phyloP scores from a whole-genome alignment of 768 basidiomycete genomes.

The Clavulina sp. region DNA sequence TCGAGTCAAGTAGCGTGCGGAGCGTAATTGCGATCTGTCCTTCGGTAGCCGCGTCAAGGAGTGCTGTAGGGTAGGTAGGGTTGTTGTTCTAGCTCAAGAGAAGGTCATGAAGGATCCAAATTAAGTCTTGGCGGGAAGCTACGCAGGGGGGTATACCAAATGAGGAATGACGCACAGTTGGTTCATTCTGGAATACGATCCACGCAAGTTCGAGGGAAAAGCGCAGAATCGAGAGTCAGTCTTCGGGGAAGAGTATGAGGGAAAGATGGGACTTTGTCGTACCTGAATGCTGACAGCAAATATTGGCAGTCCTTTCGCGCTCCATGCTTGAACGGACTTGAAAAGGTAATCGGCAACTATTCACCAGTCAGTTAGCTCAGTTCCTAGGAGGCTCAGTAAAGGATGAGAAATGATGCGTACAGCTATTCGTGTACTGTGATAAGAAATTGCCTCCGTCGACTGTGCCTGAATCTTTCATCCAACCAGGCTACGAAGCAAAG shows the following conservation, averaged over 20 bases:
- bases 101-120: background rate
- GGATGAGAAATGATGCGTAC: constrained; percentile 1
- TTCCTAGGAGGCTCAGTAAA: too few species aligned
- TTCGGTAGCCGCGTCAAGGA: constrained; percentile 35
- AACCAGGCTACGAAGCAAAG: constrained; percentile 36
- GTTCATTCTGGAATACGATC: constrained; percentile 30
- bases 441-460: constrained; percentile 7
- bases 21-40: constrained; percentile 40
- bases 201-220: background rate
- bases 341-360: constrained; percentile 56
- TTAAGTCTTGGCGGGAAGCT: too few species aligned
- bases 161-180: constrained; percentile 18
- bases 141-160: too few species aligned
- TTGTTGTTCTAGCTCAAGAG: constrained; percentile 25
- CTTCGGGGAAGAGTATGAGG: too few species aligned
- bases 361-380: background rate
- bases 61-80: constrained; percentile 50
- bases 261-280: background rate
- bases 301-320: constrained; percentile 36
- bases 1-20: constrained; percentile 40
- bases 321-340: constrained; percentile 54
- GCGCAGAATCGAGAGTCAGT: background rate
- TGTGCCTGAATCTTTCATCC: constrained; percentile 50
- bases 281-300: constrained; percentile 48
- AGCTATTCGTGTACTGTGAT: background rate